Percentiles rank a stretch among this genome's conserved stretches.
These are phyloP conservation scores for Tricladium varicosporioides DNA, from an alignment of 2,329 filamentous ascomycete species.

Conservation along the genomic window DNA sequence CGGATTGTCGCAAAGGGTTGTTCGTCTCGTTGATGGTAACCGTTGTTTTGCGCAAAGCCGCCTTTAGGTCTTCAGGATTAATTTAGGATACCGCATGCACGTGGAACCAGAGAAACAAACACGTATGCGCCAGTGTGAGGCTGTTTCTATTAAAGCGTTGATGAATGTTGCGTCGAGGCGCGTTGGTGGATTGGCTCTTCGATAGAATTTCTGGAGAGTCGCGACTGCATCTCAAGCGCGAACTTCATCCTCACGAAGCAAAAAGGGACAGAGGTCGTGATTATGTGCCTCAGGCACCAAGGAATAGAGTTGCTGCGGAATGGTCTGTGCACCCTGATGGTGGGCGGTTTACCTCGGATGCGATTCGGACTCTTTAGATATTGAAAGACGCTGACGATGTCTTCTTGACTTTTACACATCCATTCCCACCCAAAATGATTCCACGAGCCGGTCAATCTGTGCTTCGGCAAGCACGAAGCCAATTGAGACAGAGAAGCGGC, in stretches of 20 bases:
- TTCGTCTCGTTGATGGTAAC: slow-evolving; percentile 7
- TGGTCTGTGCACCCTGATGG: background rate
- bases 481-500: slow-evolving; percentile 40
- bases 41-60: slow-evolving; percentile 14
- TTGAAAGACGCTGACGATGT: slow-evolving; percentile 6
- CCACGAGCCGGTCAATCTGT: slow-evolving; percentile 29
- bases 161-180: slow-evolving; percentile 18
- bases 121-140: background rate
- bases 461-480: slow-evolving; percentile 34
- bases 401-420: slow-evolving; percentile 1
- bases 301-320: background rate
- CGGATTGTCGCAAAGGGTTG: slow-evolving; percentile 31
- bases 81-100: slow-evolving; percentile 14
- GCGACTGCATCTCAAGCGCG: slow-evolving; percentile 15
- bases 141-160: slow-evolving; percentile 10
- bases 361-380: background rate
- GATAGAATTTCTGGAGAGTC: slow-evolving; percentile 18
- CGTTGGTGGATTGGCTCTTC: slow-evolving; percentile 18
- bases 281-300: slow-evolving; percentile 1
- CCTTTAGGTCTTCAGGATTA: slow-evolving; percentile 14
- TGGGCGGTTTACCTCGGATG: slow-evolving; percentile 19
- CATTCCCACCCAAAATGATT: slow-evolving; percentile 30
- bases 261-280: background rate
- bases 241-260: background rate
- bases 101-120: background rate